Base-by-base conservation (phyloP, 345 rosid genomes). In the Diplotaxis tenuifolia region DNA sequence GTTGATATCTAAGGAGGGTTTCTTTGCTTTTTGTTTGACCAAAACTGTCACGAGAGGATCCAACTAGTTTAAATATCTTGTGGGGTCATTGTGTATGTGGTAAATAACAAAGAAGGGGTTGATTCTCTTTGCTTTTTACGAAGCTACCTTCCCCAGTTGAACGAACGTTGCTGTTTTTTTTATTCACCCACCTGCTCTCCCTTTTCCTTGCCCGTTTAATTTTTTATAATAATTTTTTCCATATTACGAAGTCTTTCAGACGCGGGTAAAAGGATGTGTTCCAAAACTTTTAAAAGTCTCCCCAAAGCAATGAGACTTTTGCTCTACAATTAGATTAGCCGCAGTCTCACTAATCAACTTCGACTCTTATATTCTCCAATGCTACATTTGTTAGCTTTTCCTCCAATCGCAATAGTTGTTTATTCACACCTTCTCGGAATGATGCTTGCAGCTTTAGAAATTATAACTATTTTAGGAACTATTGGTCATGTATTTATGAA, bases 101-200 rank as follows among this genome's bases (percentile, higher is more conserved):
- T 55, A 8, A n/a, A 20, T 31, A 21, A 47, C 52, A 53, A 52
- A 10, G 22, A 54, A 54, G 16, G 16, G 16, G 10, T 65, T 4
- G 45, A 22, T 49, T 53, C 50, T 53, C 50, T 62, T 62, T 62
- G 29, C 58, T 53, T 53, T 53, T 53, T n/a, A 62, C 65, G 74
- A 68, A 75, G 74, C 65, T 53, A 75, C 79, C 79, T 75, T 55
- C 79, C 64, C 79, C 79, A 69, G 79, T 62, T 75, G 74, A 15
- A 40, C 6, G 18, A 5, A 20, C 19, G 7, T 76, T 63, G 63
- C 71, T 53, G 54, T 53, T 40, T 15, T 65, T 50, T 52, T 68
- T 52, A 68, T 68, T 60, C 73, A 60, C 23, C 62, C 18, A 23
- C 42, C 47, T 54, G 18, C 34, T 70, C 61, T n/a, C 56, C 57